Conservation (phyloP, 1,284 basidiomycete species). For the Moesziomyces aphidis region DNA sequence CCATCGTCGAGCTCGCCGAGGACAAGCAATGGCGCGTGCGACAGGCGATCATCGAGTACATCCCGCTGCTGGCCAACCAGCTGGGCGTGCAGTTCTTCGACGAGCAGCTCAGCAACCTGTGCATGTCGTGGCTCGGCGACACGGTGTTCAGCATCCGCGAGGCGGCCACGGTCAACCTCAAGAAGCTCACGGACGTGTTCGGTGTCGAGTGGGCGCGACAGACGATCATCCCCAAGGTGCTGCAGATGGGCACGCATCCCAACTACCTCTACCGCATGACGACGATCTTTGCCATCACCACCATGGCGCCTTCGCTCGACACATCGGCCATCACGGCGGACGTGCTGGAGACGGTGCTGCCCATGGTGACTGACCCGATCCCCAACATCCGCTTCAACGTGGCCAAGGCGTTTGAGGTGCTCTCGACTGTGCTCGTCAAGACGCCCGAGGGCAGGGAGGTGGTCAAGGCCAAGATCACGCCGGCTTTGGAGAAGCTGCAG, state of each 20-base stretch:
- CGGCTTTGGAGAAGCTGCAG: constrained; percentile 86
- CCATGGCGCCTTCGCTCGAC: constrained; percentile 92
- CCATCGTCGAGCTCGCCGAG: constrained; percentile 97
- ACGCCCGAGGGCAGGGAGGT: constrained; percentile 80
- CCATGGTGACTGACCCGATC: constrained; percentile 89
- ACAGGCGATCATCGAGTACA: constrained; percentile 99
- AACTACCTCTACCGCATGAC: constrained; percentile 99
- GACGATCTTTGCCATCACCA: constrained; percentile 97
- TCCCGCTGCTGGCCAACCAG: constrained; percentile 93
- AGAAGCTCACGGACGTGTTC: constrained; percentile 97
- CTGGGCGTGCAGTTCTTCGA: constrained; percentile 97
- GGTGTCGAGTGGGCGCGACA: constrained; percentile 96
- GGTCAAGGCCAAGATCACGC: constrained; percentile 79
- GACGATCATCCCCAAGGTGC: constrained; percentile 96
- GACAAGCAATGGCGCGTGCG: constrained; percentile 99
- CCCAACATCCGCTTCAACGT: constrained; percentile 99
- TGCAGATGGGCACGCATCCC: constrained; percentile 96
- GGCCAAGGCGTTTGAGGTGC: constrained; percentile 80
- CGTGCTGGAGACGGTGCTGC: constrained; percentile 86
- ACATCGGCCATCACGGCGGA: constrained; percentile 85
- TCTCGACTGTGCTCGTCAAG: constrained; percentile 78
- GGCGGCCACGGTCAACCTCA: constrained; percentile 94
- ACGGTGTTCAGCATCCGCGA: constrained; percentile 98
- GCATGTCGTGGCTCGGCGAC: constrained; percentile 99
- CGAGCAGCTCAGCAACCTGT: constrained; percentile 93